Conservation (phyloP, 208 protist genomes). For the Leishmania gerbilli region DNA sequence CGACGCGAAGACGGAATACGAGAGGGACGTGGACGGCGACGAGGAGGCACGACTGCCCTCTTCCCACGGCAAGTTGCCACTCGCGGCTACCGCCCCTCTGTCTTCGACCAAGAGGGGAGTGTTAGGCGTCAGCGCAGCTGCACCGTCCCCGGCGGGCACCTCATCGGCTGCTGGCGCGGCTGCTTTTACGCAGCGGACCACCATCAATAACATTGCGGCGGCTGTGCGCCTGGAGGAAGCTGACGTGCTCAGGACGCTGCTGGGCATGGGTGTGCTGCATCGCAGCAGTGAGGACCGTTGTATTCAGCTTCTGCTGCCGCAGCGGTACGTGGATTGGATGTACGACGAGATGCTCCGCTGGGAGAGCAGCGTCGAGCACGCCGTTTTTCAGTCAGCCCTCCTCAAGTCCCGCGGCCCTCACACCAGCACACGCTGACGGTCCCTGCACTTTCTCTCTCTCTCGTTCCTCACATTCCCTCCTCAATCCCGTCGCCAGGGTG, state of each 20-base stretch:
- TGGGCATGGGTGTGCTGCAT: slow-evolving; percentile 80
- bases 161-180: background rate
- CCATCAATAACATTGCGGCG: slow-evolving; percentile 57
- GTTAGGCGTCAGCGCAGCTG: background rate
- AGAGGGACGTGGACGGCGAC: background rate
- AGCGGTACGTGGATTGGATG: slow-evolving; percentile 51
- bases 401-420: slow-evolving; percentile 22
- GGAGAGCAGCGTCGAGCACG: slow-evolving; percentile 32
- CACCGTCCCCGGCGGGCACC: background rate
- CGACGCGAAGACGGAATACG: background rate
- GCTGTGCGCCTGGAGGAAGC: slow-evolving; percentile 72
- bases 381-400: slow-evolving; percentile 47
- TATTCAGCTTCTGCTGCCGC: slow-evolving; percentile 63
- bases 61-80: background rate
- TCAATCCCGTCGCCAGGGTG: background rate
- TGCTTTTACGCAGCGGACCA: slow-evolving; percentile 14
- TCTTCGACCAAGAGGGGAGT: background rate
- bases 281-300: slow-evolving; percentile 67
- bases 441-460: slow-evolving; percentile 5
- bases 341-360: slow-evolving; percentile 23
- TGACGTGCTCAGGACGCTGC: slow-evolving; percentile 75
- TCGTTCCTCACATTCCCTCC: background rate
- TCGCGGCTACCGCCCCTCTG: background rate
- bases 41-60: background rate
- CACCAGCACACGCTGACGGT: background rate